A percentile compares a stretch with the other conserved stretches of the same genome.
These are phyloP conservation scores for Mortierella sp. DNA, from an alignment of 371 early-diverging fungal species.

Conservation along the genomic window DNA sequence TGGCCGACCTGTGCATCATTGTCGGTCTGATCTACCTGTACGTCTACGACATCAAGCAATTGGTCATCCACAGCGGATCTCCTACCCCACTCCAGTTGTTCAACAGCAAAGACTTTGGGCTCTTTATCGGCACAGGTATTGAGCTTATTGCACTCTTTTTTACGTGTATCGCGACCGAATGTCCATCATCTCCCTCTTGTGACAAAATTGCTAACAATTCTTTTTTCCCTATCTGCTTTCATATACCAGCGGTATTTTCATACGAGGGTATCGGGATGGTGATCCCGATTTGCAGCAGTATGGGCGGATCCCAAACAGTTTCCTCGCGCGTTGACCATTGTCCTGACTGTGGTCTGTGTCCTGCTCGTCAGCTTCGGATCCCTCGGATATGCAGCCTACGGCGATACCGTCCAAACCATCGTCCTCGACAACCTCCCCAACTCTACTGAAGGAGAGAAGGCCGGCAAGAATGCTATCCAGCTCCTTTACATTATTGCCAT, in stretches of 20 bases:
- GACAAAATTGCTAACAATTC: background rate
- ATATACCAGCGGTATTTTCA: constrained; percentile 73
- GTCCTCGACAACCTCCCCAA: constrained; percentile 85
- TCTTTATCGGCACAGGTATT: constrained; percentile 88
- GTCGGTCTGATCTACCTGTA: constrained; percentile 84
- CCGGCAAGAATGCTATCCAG: constrained; percentile 76
- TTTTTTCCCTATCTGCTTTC: background rate
- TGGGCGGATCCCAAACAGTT: constrained; percentile 89
- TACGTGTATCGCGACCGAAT: background rate
- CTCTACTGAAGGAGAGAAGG: constrained; percentile 69
- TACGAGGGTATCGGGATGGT: constrained; percentile 93
- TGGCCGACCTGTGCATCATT: constrained; percentile 89
- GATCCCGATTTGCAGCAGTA: constrained; percentile 79
- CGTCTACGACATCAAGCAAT: constrained; percentile 74
- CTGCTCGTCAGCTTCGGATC: constrained; percentile 84
- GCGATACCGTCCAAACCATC: constrained; percentile 82
- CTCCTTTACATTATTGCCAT: constrained; percentile 90
- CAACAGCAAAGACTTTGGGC: constrained; percentile 77
- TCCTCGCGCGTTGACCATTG: constrained; percentile 73
- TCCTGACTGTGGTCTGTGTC: constrained; percentile 76
- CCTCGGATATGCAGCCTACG: constrained; percentile 85
- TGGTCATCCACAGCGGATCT: constrained; percentile 59
- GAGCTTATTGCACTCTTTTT: too few species aligned
- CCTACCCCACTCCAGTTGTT: constrained; percentile 61
- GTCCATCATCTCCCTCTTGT: background rate